Percentiles rank a stretch among this genome's conserved stretches.
phyloP scores from a whole-genome alignment of 2,329 filamentous ascomycete species.

The Penicillium sp. region DNA sequence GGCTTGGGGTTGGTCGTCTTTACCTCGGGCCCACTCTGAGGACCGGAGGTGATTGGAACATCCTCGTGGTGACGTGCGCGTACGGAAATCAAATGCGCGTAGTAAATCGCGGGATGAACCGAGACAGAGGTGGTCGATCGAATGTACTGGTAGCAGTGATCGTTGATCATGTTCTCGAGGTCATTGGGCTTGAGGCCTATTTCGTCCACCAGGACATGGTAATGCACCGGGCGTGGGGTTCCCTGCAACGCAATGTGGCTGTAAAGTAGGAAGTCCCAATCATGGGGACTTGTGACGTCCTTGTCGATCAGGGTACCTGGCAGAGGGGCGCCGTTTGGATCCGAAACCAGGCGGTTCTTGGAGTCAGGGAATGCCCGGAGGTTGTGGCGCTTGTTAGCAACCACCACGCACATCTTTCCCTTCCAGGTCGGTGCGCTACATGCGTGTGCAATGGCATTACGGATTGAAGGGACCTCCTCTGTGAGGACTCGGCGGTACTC shows the following conservation, averaged over 20 bases:
- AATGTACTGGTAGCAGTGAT: conserved; percentile 91
- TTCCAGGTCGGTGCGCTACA: conserved; percentile 27
- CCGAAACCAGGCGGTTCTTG: conserved; percentile 52
- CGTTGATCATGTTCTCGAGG: conserved; percentile 86
- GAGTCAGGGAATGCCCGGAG: conserved; percentile 83
- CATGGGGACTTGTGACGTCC: conserved; percentile 86
- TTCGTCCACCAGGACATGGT: conserved; percentile 86
- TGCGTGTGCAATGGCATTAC: conserved; percentile 10
- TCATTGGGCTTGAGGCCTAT: conserved; percentile 65
- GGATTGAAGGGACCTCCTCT: conserved; percentile 61
- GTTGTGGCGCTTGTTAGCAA: conserved; percentile 93
- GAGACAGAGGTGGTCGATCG: conserved; percentile 92
- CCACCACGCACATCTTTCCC: conserved; percentile 78
- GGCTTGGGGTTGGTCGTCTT: conserved; percentile 33
- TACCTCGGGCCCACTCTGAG: conserved; percentile 41
- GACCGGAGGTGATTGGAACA: conserved; percentile 40
- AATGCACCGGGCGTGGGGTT: conserved; percentile 88
- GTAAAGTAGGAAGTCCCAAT: conserved; percentile 82
- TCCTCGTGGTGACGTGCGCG: conserved; percentile 77
- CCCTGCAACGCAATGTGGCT: conserved; percentile 84
- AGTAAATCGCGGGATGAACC: conserved; percentile 80
- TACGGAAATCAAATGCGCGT: conserved; percentile 84
- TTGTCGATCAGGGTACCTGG: conserved; percentile 86
- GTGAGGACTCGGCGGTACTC: conserved; percentile 80
- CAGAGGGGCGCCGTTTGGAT: conserved; percentile 77